Evolutionary conservation across 352 stramenopile species (phyloP).

Genomic region (Phytophthora ohioensis): DNA sequence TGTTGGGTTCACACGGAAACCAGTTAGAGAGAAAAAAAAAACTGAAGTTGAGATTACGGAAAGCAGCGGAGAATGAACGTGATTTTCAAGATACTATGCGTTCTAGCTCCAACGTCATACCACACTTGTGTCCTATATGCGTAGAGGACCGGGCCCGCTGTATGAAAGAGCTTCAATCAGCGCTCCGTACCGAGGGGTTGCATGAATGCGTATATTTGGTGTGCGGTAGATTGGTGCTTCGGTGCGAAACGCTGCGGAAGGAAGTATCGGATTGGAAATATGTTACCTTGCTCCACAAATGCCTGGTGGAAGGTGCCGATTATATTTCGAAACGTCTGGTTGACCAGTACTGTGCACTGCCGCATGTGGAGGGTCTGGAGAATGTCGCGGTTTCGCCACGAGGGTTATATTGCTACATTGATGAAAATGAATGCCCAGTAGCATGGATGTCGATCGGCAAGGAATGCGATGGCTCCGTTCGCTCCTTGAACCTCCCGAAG

Average conservation of each 20-base stretch:
- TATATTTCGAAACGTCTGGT: not conserved
- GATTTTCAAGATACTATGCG: not conserved
- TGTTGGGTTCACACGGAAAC: not conserved
- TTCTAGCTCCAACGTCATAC: not conserved
- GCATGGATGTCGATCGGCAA: not conserved
- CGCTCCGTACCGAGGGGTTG: constrained; percentile 1
- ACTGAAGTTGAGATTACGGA: not conserved
- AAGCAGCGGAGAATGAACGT: not conserved
- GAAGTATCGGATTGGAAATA: not conserved
- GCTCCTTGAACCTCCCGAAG: not conserved
- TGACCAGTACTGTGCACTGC: not conserved
- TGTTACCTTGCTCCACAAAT: not conserved
- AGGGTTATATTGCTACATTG: not conserved
- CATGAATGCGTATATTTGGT: not conserved
- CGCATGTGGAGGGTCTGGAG: not conserved
- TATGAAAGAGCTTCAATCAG: not conserved
- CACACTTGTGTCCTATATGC: not conserved
- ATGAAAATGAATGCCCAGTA: no score
- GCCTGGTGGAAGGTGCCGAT: not conserved
- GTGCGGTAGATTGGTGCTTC: no score
- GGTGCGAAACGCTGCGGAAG: no score
- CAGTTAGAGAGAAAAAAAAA: not conserved
- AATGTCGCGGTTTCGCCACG: not conserved
- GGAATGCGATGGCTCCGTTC: not conserved
- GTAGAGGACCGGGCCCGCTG: not conserved